A percentile compares a stretch with the other conserved stretches of the same genome.
phyloP scores from a whole-genome alignment of 2,329 filamentous ascomycete genomes.

The Xylariaceae sp. region DNA sequence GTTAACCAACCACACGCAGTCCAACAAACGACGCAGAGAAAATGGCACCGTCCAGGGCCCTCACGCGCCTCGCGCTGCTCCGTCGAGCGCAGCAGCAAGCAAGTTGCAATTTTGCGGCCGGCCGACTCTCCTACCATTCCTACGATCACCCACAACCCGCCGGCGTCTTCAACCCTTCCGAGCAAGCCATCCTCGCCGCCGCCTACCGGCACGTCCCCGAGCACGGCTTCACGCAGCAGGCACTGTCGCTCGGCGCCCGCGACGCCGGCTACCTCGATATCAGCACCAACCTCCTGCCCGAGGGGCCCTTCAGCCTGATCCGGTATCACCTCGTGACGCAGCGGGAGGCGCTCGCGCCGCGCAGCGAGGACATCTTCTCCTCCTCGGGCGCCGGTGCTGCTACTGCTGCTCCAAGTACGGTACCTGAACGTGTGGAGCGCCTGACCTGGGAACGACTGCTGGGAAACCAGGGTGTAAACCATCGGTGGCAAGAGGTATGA shows the following conservation, averaged over 20 bases:
- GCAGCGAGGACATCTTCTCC: slow-evolving; percentile 48
- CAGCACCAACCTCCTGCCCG: slow-evolving; percentile 80
- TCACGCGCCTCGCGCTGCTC: slow-evolving; percentile 26
- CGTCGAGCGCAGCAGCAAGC: slow-evolving; percentile 14
- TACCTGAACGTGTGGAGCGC: slow-evolving; percentile 66
- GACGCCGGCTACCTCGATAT: slow-evolving; percentile 88
- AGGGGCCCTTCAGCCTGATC: slow-evolving; percentile 82
- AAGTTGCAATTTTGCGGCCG: background rate
- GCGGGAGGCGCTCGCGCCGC: slow-evolving; percentile 62
- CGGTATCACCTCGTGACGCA: slow-evolving; percentile 75
- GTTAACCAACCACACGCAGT: background rate
- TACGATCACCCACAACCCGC: slow-evolving; percentile 68
- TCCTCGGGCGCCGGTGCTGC: slow-evolving; percentile 35
- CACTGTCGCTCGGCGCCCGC: slow-evolving; percentile 78
- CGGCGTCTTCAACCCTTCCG: slow-evolving; percentile 68
- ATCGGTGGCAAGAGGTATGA: slow-evolving; percentile 84
- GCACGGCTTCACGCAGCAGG: slow-evolving; percentile 78
- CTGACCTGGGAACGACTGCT: slow-evolving; percentile 79
- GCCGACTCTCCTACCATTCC: slow-evolving; percentile 68
- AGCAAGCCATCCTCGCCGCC: slow-evolving; percentile 80
- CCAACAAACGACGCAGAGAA: slow-evolving; percentile 3
- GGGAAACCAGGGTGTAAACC: slow-evolving; percentile 74
- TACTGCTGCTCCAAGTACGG: slow-evolving; percentile 31
- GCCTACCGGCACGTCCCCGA: slow-evolving; percentile 78
- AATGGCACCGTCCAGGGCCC: slow-evolving; percentile 39